These are phyloP conservation scores for Aspergillus costaricaensis DNA, from an alignment of 2,329 filamentous ascomycete genomes.

Conservation along the genomic window DNA sequence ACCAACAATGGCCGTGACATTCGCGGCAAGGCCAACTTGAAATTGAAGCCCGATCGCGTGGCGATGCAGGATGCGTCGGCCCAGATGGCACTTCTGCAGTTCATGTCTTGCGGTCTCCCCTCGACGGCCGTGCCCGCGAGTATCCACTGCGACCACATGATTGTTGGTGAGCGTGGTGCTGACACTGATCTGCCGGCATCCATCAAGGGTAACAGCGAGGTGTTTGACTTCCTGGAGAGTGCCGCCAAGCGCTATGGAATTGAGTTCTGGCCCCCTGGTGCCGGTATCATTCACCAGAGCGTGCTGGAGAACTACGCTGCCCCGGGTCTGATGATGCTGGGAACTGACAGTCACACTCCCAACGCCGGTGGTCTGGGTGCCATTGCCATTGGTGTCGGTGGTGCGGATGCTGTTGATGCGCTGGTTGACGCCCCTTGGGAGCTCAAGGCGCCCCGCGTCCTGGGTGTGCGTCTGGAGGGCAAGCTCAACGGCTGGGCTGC, in stretches of 20 bases:
- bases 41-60: constrained; percentile 94
- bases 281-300: constrained; percentile 95
- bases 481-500: constrained; percentile 86
- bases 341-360: constrained; percentile 94
- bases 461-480: constrained; percentile 83
- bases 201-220: constrained; percentile 90
- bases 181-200: constrained; percentile 81
- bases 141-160: constrained; percentile 99
- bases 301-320: constrained; percentile 97
- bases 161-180: constrained; percentile 90
- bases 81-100: constrained; percentile 97
- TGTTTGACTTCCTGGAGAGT: constrained; percentile 95
- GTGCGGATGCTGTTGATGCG: constrained; percentile 94
- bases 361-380: constrained; percentile 94
- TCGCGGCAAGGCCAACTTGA: constrained; percentile 85
- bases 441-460: constrained; percentile 86
- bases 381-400: constrained; percentile 94
- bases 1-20: constrained; percentile 84
- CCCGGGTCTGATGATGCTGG: constrained; percentile 98
- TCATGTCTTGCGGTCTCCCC: constrained; percentile 93
- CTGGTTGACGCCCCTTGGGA: constrained; percentile 97
- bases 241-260: constrained; percentile 89
- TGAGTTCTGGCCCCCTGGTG: constrained; percentile 92
- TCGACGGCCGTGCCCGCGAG: constrained; percentile 91
- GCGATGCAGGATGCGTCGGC: constrained; percentile 99